A percentile compares a stretch with the other conserved stretches of the same genome.
Evolutionary conservation across 208 protist genomes (phyloP).

Genomic region (Leishmania tropica): DNA sequence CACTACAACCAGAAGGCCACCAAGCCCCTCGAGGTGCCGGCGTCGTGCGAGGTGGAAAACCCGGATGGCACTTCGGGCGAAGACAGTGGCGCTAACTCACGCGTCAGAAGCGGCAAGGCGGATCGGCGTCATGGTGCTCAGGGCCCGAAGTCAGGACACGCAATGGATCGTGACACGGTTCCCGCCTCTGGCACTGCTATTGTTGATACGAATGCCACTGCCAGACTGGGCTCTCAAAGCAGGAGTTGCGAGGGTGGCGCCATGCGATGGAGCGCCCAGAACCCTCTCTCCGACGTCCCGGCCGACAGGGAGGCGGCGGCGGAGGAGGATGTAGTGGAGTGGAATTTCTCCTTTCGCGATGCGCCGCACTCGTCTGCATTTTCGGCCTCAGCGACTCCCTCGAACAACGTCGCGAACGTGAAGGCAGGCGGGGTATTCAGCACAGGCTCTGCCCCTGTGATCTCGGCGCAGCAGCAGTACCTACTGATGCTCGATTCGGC

Average conservation of each 20-base stretch:
- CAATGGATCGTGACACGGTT: not conserved
- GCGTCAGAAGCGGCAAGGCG: not conserved
- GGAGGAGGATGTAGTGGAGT: conserved; percentile 9
- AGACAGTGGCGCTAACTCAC: conserved; percentile 4
- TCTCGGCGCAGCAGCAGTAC: conserved; percentile 14
- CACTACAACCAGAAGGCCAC: conserved; percentile 58
- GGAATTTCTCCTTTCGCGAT: conserved; percentile 29
- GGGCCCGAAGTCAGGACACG: not conserved
- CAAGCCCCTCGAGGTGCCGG: conserved; percentile 38
- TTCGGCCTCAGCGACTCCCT: not conserved
- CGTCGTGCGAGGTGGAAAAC: conserved; percentile 27
- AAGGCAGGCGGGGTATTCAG: not conserved
- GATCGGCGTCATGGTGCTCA: not conserved
- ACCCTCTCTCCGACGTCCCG: not conserved
- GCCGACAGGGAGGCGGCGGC: not conserved
- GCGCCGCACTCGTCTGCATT: not conserved
- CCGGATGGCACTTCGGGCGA: conserved; percentile 24
- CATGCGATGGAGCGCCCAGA: not conserved
- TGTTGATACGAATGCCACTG: not conserved
- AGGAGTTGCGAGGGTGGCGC: not conserved
- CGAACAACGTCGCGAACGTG: not conserved
- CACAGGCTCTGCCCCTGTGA: not conserved
- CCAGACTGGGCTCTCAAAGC: not conserved
- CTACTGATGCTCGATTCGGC: conserved; percentile 10
- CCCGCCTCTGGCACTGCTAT: not conserved